Percentiles rank a stretch among this genome's conserved stretches.
phyloP scores from a whole-genome alignment of 305 asterid genomes.

The Fraxinus greggii region DNA sequence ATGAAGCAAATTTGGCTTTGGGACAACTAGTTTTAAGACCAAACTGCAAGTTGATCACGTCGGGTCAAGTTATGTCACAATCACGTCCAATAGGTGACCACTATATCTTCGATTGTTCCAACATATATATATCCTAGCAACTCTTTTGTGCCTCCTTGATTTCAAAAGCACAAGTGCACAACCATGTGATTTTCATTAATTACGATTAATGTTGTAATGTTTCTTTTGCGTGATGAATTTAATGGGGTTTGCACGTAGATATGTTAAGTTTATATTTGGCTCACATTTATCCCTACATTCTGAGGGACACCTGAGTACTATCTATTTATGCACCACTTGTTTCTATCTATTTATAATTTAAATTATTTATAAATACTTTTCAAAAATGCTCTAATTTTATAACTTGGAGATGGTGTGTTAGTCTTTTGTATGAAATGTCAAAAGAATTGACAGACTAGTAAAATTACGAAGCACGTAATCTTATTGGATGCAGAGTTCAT shows the following conservation, averaged over 20 bases:
- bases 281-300: background rate
- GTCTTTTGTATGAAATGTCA: background rate
- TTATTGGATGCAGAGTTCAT: background rate
- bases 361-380: no score
- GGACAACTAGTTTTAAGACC: slow-evolving; percentile 17
- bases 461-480: background rate
- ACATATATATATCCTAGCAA: slow-evolving; percentile 18
- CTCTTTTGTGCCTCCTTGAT: slow-evolving; percentile 23
- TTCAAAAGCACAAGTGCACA: slow-evolving; percentile 25
- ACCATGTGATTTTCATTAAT: slow-evolving; percentile 28
- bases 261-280: background rate
- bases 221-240: background rate
- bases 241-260: background rate
- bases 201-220: slow-evolving; percentile 26
- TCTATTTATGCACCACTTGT: no score
- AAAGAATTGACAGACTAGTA: background rate
- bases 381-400: background rate
- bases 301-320: background rate
- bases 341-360: no score
- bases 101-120: slow-evolving; percentile 6
- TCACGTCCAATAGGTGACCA: background rate
- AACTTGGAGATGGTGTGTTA: background rate
- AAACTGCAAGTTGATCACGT: slow-evolving; percentile 23
- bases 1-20: slow-evolving; percentile 29
- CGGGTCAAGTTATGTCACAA: slow-evolving; percentile 26